Evolutionary conservation across 2,329 filamentous ascomycete genomes (phyloP).

Genomic region (Erysiphe pulchra): DNA sequence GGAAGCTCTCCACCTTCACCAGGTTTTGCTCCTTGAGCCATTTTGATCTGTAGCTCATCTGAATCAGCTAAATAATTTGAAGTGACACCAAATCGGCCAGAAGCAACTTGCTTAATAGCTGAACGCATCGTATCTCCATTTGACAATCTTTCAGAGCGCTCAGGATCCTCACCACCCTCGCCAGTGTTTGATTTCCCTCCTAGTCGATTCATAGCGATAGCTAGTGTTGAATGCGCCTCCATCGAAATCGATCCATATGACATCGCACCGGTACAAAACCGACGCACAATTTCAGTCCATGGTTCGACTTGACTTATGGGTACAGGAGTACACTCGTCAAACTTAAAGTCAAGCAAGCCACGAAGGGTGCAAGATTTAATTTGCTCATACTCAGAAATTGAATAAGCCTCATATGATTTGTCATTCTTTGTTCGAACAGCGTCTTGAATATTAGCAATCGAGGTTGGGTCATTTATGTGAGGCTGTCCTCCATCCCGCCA

Average conservation of each 20-base stretch:
- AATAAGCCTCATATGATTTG: constrained; percentile 95
- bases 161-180: constrained; percentile 86
- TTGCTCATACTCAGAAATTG: constrained; percentile 74
- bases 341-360: constrained; percentile 87
- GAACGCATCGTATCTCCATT: constrained; percentile 95
- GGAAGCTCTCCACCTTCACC: constrained; percentile 94
- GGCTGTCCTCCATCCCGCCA: constrained; percentile 92
- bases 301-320: constrained; percentile 94
- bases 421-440: constrained; percentile 93
- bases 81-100: constrained; percentile 86
- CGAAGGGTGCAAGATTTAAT: constrained; percentile 92
- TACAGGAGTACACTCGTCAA: constrained; percentile 60
- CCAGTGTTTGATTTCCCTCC: constrained; percentile 95
- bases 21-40: constrained; percentile 95
- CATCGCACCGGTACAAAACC: constrained; percentile 94
- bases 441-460: constrained; percentile 92
- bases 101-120: constrained; percentile 92
- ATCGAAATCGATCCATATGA: constrained; percentile 97
- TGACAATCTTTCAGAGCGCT: constrained; percentile 62
- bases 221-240: constrained; percentile 89
- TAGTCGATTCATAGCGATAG: constrained; percentile 88
- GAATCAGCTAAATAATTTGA: constrained; percentile 85
- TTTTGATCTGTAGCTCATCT: constrained; percentile 95
- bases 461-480: constrained; percentile 82
- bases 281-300: constrained; percentile 91